Evolutionary conservation across 2,329 filamentous ascomycete species (phyloP), one percentile per base, ranked within the genome.

Genomic region (Aschersonia sp.): DNA sequence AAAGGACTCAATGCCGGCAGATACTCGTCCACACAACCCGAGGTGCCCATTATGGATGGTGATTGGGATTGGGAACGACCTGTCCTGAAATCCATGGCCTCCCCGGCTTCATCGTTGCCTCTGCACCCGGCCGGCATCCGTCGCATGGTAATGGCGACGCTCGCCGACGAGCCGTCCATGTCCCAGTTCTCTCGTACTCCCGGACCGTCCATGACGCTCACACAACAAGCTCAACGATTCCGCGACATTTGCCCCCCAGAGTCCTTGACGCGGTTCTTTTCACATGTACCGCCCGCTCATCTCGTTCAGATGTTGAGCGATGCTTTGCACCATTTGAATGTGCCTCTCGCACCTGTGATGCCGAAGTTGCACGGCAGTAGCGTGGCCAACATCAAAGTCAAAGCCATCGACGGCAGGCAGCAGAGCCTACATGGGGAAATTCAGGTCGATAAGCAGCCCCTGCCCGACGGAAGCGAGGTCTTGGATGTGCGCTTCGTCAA

Each of bases 401-500:
- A 83, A 60, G 84, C 85, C 42, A 63, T 79, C 2, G 87, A 94
- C 63, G 78, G 79, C 5, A 71, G 87, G 43, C 72, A 79, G 54
- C 87, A 90, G 67, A 73, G 72, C 42, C 60, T 94, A 49, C 81
- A 82, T 58, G 87, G 87, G 10, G 83, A 85, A 58, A 80, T 94
- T 43, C 69, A 86, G 10, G 70, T 92, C 6, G 83, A 90, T 59
- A 76, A 69, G 64, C 78, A 78, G 59, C 61, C 65, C 42, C 72
- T 83, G 53, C 75, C 68, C 1, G 70, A 72, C 47, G 68, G 68
- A 8, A 67, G 66, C 54, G 82, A 85, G 51, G 65, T 90, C 33
- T 73, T 89, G 30, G 89, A 96, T 63, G 85, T 96, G 31, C 76
- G 87, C 46, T 97, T 98, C 61, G 78, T 94, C 54, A 98, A 98